phyloP scores from a whole-genome alignment of 305 asterid species.

The Plantago coronopus region DNA sequence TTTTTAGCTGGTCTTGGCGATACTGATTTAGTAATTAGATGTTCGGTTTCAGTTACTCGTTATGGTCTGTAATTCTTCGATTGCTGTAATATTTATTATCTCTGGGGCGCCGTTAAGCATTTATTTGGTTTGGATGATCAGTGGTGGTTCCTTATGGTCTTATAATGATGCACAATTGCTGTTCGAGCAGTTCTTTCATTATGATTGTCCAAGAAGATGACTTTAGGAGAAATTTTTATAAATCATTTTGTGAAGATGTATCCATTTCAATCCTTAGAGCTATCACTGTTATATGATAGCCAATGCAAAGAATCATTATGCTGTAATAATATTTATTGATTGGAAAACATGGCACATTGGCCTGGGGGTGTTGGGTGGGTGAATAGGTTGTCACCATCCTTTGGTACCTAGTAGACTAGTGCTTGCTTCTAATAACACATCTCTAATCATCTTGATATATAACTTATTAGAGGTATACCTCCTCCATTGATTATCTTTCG shows the following conservation, averaged over 20 bases:
- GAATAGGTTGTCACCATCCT: background rate
- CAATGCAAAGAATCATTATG: too few relatives aligned
- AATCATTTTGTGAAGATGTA: too few relatives aligned
- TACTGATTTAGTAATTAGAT: slow-evolving; percentile 2
- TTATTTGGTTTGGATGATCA: too few relatives aligned
- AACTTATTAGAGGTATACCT: slow-evolving; percentile 11
- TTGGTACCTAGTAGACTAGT: background rate
- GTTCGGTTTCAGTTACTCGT: background rate
- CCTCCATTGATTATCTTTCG: slow-evolving; percentile 13
- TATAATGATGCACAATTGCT: slow-evolving; percentile 7
- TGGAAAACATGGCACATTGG: background rate
- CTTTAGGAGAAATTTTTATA: too few relatives aligned
- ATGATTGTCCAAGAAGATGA: too few relatives aligned
- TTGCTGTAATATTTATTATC: background rate
- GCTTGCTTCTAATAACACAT: background rate
- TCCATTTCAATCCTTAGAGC: too few relatives aligned
- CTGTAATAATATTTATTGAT: too few relatives aligned
- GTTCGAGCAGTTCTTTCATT: background rate
- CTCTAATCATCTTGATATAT: background rate
- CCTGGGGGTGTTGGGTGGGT: background rate
- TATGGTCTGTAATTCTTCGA: background rate
- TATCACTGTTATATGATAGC: too few relatives aligned
- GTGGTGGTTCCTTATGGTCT: slow-evolving; percentile 3
- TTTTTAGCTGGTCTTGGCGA: slow-evolving; percentile 12
- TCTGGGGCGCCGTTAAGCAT: too few relatives aligned